These are phyloP conservation scores for Astragalus membranaceus DNA, from an alignment of 306 rosid genomes.

Conservation along the genomic window DNA sequence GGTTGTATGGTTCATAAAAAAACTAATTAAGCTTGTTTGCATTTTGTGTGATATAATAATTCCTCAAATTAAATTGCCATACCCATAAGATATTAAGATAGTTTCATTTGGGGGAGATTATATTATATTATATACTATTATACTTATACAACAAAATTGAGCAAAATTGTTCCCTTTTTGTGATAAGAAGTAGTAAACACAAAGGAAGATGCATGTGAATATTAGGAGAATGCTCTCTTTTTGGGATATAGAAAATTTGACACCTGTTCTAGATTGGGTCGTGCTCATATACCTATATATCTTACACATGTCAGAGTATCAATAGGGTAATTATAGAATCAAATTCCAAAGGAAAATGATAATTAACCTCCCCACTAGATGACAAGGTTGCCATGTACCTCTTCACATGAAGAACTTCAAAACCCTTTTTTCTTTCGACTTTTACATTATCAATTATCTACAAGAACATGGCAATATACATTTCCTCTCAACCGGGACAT, in stretches of 20 bases:
- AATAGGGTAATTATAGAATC: conserved; percentile 13
- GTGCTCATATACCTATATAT: conserved; percentile 17
- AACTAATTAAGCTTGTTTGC: too few relatives aligned
- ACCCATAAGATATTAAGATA: too few relatives aligned
- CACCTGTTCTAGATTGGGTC: conserved; percentile 29
- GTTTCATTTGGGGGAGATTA: too few relatives aligned
- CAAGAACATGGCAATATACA: conserved; percentile 23
- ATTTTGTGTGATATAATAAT: too few relatives aligned
- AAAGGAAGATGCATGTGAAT: conserved; percentile 28
- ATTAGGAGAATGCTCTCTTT: conserved; percentile 21
- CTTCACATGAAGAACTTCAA: conserved; percentile 26
- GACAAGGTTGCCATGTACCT: conserved; percentile 34
- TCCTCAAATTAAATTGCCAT: too few relatives aligned
- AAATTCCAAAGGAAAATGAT: not conserved
- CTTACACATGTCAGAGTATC: conserved; percentile 1
- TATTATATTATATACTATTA: too few relatives aligned
- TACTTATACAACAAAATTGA: too few relatives aligned
- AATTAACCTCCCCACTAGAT: conserved; percentile 38
- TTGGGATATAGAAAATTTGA: conserved; percentile 25
- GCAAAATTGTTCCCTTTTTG: conserved; percentile 18
- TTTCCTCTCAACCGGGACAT: too few relatives aligned
- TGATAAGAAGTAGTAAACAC: conserved; percentile 10
- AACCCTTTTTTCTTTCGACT: not conserved
- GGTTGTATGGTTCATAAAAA: too few relatives aligned
- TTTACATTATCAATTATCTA: conserved; percentile 24